Evolutionary conservation across 2,329 filamentous ascomycete genomes (phyloP).

Genomic region (Talaromyces verruculosus): DNA sequence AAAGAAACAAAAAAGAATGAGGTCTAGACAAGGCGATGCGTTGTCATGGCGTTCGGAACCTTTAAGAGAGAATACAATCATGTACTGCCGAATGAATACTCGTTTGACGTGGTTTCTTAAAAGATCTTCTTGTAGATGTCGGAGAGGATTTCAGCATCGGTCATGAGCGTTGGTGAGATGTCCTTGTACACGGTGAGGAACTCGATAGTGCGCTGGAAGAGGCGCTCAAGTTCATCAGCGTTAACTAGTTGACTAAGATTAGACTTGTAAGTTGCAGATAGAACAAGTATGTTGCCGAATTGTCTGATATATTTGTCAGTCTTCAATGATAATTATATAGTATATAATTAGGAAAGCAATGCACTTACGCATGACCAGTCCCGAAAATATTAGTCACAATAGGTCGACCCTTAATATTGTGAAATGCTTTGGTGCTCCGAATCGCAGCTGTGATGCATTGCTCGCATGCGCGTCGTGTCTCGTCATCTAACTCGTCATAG

Average conservation of each 20-base stretch:
- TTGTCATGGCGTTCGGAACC: too few species aligned
- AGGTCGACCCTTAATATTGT: conserved; percentile 61
- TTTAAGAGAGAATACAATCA: background rate
- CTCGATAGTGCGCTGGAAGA: conserved; percentile 71
- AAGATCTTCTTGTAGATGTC: conserved; percentile 50
- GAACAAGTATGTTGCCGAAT: conserved; percentile 91
- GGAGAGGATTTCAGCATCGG: conserved; percentile 72
- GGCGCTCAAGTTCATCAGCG: conserved; percentile 50
- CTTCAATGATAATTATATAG: conserved; percentile 20
- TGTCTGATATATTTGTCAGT: conserved; percentile 59
- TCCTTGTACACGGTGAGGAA: conserved; percentile 71
- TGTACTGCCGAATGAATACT: conserved; percentile 11
- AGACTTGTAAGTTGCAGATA: conserved; percentile 76
- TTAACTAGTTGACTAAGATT: conserved; percentile 61
- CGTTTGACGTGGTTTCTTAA: conserved; percentile 35
- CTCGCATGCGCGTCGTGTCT: conserved; percentile 56
- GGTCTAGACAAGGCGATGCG: too few species aligned
- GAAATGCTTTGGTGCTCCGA: conserved; percentile 80
- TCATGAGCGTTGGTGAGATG: conserved; percentile 70
- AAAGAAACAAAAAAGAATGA: too few species aligned
- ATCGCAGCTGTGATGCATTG: conserved; percentile 72
- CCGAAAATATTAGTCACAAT: conserved; percentile 97
- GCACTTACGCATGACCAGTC: conserved; percentile 87
- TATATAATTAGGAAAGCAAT: background rate
- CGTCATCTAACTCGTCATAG: conserved; percentile 43